Evolutionary conservation across 306 rosid species (phyloP).

Genomic region (Mucuna pruriens): DNA sequence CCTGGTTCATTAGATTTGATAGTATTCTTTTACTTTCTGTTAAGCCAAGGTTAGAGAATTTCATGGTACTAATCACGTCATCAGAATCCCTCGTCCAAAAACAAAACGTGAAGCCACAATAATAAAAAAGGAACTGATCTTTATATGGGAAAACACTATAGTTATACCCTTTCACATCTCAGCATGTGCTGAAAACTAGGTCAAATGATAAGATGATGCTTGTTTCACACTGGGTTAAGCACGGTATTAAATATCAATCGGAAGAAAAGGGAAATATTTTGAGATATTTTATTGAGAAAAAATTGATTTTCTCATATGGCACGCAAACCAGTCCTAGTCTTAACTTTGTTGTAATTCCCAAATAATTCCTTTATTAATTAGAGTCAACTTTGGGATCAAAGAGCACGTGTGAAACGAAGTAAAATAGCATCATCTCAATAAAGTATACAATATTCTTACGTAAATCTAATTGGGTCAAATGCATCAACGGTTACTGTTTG

Average conservation of each 20-base stretch:
- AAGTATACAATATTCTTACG: not conserved
- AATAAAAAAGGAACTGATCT: not conserved
- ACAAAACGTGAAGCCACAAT: not conserved
- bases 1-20: not conserved
- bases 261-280: no score
- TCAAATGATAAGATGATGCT: not conserved
- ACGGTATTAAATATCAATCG: no score
- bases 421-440: not conserved
- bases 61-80: not conserved
- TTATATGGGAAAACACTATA: not conserved
- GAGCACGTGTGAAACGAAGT: not conserved
- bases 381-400: slow-evolving; percentile 62
- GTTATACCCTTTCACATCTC: not conserved
- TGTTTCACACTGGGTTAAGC: slow-evolving; percentile 2
- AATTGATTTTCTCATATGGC: not conserved
- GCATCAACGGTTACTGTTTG: slow-evolving; percentile 26
- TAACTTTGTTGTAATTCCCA: slow-evolving; percentile 47
- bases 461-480: slow-evolving; percentile 37
- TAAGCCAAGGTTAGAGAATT: not conserved
- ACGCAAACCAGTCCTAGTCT: slow-evolving; percentile 28
- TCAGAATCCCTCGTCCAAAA: not conserved
- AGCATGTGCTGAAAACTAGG: not conserved
- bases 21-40: not conserved
- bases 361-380: slow-evolving; percentile 43
- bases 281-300: not conserved